Conservation (phyloP, 805 yeast genomes). For the Priceomyces melissophilus region DNA sequence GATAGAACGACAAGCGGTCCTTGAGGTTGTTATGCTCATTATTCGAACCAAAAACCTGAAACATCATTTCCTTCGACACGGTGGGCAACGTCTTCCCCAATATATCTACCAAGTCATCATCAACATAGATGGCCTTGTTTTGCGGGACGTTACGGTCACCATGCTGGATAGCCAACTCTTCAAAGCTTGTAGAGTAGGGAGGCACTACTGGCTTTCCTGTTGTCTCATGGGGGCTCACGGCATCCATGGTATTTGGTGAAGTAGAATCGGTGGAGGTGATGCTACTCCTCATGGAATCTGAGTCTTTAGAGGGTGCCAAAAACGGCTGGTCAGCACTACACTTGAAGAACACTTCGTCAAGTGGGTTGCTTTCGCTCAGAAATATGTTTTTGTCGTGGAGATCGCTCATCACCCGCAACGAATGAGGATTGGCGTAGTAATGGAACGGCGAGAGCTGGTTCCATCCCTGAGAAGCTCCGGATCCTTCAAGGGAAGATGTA, state of each 20-base stretch:
- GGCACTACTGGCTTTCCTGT: slow-evolving; percentile 10
- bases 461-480: too few relatives aligned
- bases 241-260: slow-evolving; percentile 26
- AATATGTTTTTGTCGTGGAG: slow-evolving; percentile 38
- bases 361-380: slow-evolving; percentile 34
- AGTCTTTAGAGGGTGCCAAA: not conserved
- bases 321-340: slow-evolving; percentile 3
- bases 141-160: slow-evolving; percentile 20
- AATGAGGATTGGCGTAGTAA: slow-evolving; percentile 1
- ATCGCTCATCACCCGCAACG: slow-evolving; percentile 13
- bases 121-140: slow-evolving; percentile 37
- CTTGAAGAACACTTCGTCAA: slow-evolving; percentile 31
- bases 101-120: slow-evolving; percentile 32
- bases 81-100: slow-evolving; percentile 28
- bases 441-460: not conserved
- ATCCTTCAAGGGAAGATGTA: too few relatives aligned
- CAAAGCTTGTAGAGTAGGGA: slow-evolving; percentile 4
- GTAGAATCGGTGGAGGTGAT: slow-evolving; percentile 22
- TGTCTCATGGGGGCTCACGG: slow-evolving; percentile 2
- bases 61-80: slow-evolving; percentile 21
- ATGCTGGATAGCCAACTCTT: slow-evolving; percentile 10
- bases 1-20: slow-evolving; percentile 33
- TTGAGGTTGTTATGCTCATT: slow-evolving; percentile 18
- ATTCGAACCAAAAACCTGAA: slow-evolving; percentile 23
- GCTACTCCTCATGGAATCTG: not conserved